A percentile compares a stretch with the other conserved stretches of the same genome.
Conservation (phyloP, 2,329 filamentous ascomycete genomes). For the Hawksworthiomyces lignivorus region DNA sequence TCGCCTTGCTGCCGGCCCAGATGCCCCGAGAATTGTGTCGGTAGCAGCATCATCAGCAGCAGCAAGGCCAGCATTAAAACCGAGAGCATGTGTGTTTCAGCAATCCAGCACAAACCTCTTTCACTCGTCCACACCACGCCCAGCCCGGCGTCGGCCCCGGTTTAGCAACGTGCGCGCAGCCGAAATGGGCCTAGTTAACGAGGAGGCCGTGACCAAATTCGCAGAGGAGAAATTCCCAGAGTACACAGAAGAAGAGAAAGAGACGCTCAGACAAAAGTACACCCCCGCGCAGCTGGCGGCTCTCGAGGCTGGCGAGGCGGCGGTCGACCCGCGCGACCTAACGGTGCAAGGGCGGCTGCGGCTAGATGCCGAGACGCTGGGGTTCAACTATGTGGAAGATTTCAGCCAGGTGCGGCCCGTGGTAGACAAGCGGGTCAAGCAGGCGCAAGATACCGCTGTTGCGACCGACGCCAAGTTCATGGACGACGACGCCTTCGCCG, state of each 20-base stretch:
- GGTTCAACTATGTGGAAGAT: constrained; percentile 66
- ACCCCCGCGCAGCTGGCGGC: constrained; percentile 74
- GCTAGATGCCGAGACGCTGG: constrained; percentile 60
- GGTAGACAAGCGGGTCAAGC: constrained; percentile 59
- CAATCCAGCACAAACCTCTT: constrained; percentile 28
- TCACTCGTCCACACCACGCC: constrained; percentile 42
- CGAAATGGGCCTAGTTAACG: constrained; percentile 42
- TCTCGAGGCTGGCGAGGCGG: constrained; percentile 70
- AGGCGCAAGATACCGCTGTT: constrained; percentile 27
- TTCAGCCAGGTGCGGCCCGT: constrained; percentile 69
- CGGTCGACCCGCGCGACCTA: constrained; percentile 68
- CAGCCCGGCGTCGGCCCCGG: constrained; percentile 37
- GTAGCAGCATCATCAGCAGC: neutral
- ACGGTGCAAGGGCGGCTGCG: constrained; percentile 64
- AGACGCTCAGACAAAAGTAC: constrained; percentile 58
- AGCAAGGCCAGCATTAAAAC: neutral
- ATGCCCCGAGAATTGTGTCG: neutral
- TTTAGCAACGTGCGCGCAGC: constrained; percentile 47
- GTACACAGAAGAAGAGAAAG: constrained; percentile 61
- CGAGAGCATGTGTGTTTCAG: neutral
- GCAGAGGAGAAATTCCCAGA: constrained; percentile 45
- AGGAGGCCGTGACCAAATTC: constrained; percentile 36
- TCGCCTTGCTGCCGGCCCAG: constrained; percentile 9
- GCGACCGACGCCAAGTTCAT: constrained; percentile 44
- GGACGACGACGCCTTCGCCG: constrained; percentile 51